Conservation (phyloP, 306 rosid genomes). For the Rosa rugosa region DNA sequence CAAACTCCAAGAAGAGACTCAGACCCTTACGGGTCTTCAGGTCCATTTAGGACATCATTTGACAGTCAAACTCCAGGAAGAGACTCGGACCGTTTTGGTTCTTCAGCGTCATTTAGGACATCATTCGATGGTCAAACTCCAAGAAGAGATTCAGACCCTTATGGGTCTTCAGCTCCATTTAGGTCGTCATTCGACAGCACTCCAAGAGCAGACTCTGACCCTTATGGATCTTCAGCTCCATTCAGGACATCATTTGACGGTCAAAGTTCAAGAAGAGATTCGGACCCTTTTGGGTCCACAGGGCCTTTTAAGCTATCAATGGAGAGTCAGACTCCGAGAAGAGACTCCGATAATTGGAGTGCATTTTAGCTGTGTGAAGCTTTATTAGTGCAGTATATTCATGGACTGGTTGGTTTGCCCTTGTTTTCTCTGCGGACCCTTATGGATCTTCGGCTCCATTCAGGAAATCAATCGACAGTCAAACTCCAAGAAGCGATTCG, state of each 20-base stretch:
- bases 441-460: slow-evolving; percentile 50
- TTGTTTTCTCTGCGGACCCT: slow-evolving; percentile 45
- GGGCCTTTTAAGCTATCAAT: slow-evolving; percentile 66
- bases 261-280: slow-evolving; percentile 25
- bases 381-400: slow-evolving; percentile 33
- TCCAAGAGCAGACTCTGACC: slow-evolving; percentile 65
- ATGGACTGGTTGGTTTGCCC: slow-evolving; percentile 39
- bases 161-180: slow-evolving; percentile 75
- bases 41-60: slow-evolving; percentile 16
- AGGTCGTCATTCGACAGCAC: slow-evolving; percentile 65
- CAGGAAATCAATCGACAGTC: not conserved
- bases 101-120: slow-evolving; percentile 63
- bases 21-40: slow-evolving; percentile 77
- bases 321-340: slow-evolving; percentile 71
- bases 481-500: slow-evolving; percentile 28
- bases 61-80: slow-evolving; percentile 22
- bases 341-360: slow-evolving; percentile 77
- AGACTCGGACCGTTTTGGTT: slow-evolving; percentile 69
- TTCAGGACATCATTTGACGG: slow-evolving; percentile 17
- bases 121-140: slow-evolving; percentile 76
- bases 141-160: slow-evolving; percentile 65
- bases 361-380: slow-evolving; percentile 63
- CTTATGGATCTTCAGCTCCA: slow-evolving; percentile 59
- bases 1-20: slow-evolving; percentile 68
- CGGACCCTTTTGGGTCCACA: slow-evolving; percentile 79